Evolutionary conservation across 2,329 filamentous ascomycete genomes (phyloP), one percentile per base, ranked within the genome.

Genomic region (Beauveria sp.): DNA sequence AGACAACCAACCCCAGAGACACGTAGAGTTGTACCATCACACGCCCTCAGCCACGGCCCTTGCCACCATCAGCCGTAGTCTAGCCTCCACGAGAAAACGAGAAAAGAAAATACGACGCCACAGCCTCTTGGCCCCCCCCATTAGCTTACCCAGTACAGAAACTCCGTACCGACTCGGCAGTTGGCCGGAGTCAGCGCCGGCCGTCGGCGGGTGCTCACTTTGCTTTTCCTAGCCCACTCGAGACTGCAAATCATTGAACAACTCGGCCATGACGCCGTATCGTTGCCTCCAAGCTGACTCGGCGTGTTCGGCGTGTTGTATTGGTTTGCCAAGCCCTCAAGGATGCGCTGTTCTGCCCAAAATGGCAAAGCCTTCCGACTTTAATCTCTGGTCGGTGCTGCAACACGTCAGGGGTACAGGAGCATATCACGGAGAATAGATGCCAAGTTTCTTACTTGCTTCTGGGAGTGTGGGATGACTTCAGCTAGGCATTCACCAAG

Each of bases 81-180:
- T 34, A 34, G 10, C 31, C 40, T 43, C 5, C 6, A 12, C n/a
- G 43, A 57, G 12, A 42, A 10, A n/a, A 38, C 24, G 54, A 56
- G 16, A 56, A 42, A 54, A 54, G 20, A 34, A 57, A 43, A 58
- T 42, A 20, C n/a, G 8, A 42, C 31, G 55, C 45, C 45, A 58
- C 55, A 58, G 8, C 31, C 55, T 45, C 45, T 50, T 46, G 45
- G 55, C 42, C 55, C 55, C 55, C 31, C 55, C 55, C 31, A 40
- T 43, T 12, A 34, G 10, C 31, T 34, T 34, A 34, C 12, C 12
- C 31, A 34, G 10, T 34, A 34, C 22, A 22, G 22, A 22, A 22
- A 22, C 31, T 34, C 31, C 31, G 31, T 34, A 34, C 31, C 3
- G 31, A 20, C 22, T 18, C 34, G n/a, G 16, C 9, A 28, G 8